These are phyloP conservation scores for Metarhizium robertsii DNA, from an alignment of 2,329 filamentous ascomycete species.

Conservation along the genomic window DNA sequence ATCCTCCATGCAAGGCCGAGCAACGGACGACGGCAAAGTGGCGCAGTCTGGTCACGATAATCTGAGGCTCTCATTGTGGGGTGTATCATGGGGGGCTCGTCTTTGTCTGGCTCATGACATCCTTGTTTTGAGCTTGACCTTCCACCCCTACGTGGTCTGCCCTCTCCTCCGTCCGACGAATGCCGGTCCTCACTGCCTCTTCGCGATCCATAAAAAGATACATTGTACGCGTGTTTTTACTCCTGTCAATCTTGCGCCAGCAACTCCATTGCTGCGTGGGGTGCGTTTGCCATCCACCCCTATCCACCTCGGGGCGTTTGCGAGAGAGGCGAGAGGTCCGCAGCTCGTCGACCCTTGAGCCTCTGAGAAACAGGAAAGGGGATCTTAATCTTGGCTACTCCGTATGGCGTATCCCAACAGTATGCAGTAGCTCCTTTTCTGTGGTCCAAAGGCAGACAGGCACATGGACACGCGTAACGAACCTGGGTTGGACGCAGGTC, in stretches of 20 bases:
- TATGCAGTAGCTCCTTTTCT: not conserved
- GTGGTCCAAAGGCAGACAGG: not conserved
- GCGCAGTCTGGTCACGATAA: not conserved
- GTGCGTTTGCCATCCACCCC: not conserved
- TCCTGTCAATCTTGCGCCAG: not conserved
- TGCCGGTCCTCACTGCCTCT: not conserved
- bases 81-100: not conserved
- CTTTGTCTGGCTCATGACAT: not conserved
- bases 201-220: not conserved
- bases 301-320: not conserved
- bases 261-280: not conserved
- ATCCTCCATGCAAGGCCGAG: not conserved
- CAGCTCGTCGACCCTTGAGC: not conserved
- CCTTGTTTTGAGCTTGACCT: not conserved
- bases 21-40: not conserved
- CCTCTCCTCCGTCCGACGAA: too few relatives aligned
- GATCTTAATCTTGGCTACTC: not conserved
- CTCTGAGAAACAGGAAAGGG: not conserved
- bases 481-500: not conserved
- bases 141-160: not conserved
- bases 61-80: not conserved
- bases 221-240: not conserved
- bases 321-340: not conserved
- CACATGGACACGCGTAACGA: not conserved
- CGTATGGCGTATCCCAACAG: not conserved